Conservation (phyloP, 768 basidiomycete genomes). For the Ramaria rubella region DNA sequence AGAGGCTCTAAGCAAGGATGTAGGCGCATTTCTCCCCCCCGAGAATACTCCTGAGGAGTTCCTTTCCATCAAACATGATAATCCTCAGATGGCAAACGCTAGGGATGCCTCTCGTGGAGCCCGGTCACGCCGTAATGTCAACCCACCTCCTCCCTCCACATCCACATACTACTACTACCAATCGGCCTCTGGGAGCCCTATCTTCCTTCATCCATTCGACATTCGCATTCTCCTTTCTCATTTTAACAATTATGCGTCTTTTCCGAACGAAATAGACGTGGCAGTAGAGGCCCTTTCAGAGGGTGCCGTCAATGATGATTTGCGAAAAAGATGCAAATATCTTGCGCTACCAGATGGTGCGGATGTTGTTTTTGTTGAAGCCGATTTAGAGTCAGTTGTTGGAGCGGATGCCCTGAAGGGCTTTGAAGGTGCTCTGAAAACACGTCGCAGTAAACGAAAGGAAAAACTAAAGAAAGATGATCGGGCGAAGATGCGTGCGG, state of each 20-base stretch:
- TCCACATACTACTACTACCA: constrained; percentile 96
- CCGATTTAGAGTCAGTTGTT: constrained; percentile 74
- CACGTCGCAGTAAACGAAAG: constrained; percentile 63
- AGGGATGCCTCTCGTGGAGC: constrained; percentile 10
- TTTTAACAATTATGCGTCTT: constrained; percentile 71
- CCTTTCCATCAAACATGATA: constrained; percentile 36
- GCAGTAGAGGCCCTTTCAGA: constrained; percentile 72
- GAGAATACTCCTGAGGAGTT: constrained; percentile 55
- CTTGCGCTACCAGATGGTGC: constrained; percentile 83
- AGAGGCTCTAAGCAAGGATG: constrained; percentile 22
- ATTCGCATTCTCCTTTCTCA: constrained; percentile 87
- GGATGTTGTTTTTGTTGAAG: constrained; percentile 91
- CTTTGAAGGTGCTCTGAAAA: constrained; percentile 78
- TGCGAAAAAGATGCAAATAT: constrained; percentile 94
- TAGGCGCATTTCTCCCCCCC: constrained; percentile 15
- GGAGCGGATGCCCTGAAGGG: constrained; percentile 67
- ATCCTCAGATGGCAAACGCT: constrained; percentile 11
- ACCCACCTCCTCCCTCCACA: constrained; percentile 80
- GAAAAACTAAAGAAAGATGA: constrained; percentile 87
- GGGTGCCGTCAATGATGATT: constrained; percentile 83
- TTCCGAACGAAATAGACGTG: constrained; percentile 77
- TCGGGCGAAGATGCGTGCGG: constrained; percentile 68
- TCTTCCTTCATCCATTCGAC: constrained; percentile 94
- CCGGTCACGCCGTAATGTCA: constrained; percentile 58
- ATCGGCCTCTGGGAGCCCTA: constrained; percentile 80